Evolutionary conservation across 495 filamentous ascomycete genomes (phyloP), one percentile per base, ranked within the genome.

Genomic region (Chaetomium fimeti): DNA sequence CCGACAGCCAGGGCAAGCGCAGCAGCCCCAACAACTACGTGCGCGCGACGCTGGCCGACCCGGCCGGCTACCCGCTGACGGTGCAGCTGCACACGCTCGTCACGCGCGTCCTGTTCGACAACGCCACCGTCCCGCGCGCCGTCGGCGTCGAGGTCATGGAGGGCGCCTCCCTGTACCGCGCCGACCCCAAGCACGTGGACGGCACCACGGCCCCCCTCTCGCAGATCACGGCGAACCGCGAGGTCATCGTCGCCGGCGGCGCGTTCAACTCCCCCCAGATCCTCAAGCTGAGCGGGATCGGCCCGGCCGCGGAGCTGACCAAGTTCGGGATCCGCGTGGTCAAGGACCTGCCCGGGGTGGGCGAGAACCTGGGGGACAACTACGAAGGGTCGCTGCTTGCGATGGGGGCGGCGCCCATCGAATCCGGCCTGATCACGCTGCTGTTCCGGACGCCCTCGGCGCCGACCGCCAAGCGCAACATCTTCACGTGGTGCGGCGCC

Each of bases 291-390:
- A 76, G 71, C 71, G 79, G 79, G 32, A 73, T 81, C 48, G 79
- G 79, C 1, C 77, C 78, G 5, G 71, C 69, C 3, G 66, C 67
- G 20, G 78, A 81, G 63, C 74, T 81, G 0, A 40, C 69, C 32
- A 73, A 76, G 61, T 78, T 79, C 62, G 51, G 68, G 57, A 86
- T 88, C 54, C 64, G 75, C 22, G 73, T 82, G 27, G 67, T 79
- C 29, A 77, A 83, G 28, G 74, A 86, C 55, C 72, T 81, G 0
- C 83, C 83, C 2, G 85, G 84, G 1, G 85, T 87, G 0, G 84
- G 85, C 12, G 82, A 83, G 69, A 84, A 83, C 28, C 75, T 88
- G 0, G 81, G 81, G 61, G 85, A 88, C 62, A 85, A 88, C 69
- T 81, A 80, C 68, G 79, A 80, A 63, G 74, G 75, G 32, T 74